phyloP scores from a whole-genome alignment of 2,329 filamentous ascomycete genomes.

The Colletotrichum salicis region DNA sequence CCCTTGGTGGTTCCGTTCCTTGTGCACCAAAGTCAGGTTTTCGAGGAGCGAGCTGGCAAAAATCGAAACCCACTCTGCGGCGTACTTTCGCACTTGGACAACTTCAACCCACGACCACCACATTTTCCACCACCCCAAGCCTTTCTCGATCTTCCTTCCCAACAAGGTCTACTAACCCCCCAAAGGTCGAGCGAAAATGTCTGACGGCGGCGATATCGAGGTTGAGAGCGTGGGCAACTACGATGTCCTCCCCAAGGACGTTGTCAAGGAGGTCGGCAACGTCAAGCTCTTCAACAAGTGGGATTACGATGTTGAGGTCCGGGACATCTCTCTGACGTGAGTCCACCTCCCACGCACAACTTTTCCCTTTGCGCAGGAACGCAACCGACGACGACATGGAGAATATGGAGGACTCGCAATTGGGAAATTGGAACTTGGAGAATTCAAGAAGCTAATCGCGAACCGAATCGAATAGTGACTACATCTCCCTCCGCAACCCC shows the following conservation, averaged over 20 bases:
- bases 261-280: constrained; percentile 87
- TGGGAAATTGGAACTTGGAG: constrained; percentile 24
- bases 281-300: constrained; percentile 99
- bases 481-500: constrained; percentile 98
- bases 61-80: constrained; percentile 33
- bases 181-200: constrained; percentile 72
- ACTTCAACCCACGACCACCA: constrained; percentile 37
- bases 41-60: constrained; percentile 19
- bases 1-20: constrained; percentile 10
- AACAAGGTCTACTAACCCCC: constrained; percentile 32
- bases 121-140: constrained; percentile 35
- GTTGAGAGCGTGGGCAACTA: constrained; percentile 81
- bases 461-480: constrained; percentile 75
- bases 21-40: constrained; percentile 1
- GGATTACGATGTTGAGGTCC: constrained; percentile 98
- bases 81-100: constrained; percentile 32
- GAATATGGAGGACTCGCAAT: not conserved
- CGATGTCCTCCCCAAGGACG: constrained; percentile 91
- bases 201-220: constrained; percentile 94
- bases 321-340: constrained; percentile 99
- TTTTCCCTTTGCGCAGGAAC: not conserved
- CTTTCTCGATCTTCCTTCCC: constrained; percentile 26
- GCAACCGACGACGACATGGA: not conserved
- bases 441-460: constrained; percentile 45
- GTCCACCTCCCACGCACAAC: constrained; percentile 4